Evolutionary conservation across 2,329 filamentous ascomycete genomes (phyloP), one percentile per base, ranked within the genome.

Genomic region (Colletotrichum orchidophilum): DNA sequence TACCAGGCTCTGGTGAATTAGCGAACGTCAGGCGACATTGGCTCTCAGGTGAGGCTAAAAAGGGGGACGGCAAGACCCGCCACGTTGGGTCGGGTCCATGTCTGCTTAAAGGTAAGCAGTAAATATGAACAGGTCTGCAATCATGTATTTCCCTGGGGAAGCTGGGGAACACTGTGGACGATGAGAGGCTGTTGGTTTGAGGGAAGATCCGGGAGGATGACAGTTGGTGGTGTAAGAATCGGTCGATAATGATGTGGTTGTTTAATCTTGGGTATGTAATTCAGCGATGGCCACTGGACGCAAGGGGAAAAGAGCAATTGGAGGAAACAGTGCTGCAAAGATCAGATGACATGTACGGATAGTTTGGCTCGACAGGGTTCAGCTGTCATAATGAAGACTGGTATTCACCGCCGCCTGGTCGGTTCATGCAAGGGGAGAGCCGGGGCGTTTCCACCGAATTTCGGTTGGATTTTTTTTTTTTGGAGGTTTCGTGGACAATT

Each of bases 391-490:
- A 59, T 33, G 18, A 11, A 67, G 29, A 29, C 59, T 59, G 58
- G 13, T 69, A 68, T 69, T 71, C 69, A 71, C 64, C 65, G 69
- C 65, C 18, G 63, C 27, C 26, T 9, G 65, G 31, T 58, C 33
- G 68, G 53, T 71, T 69, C 64, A 69, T 71, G 69, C 69, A 63
- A 71, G 69, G 68, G 64, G 7, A 46, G 59, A 52, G 35, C 35
- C 35, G 29, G 24, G 63, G 33, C 57, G n/a, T 53, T 70, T 35
- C 29, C 35, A 42, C 26, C 66, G 54, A 27, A 31, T 57, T 5
- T 46, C 29, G 29, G 13, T 46, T 49, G 59, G 49, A 11, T 58
- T 54, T 53, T 50, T 55, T 49, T 27, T 62, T 26, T 21, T 42
- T 42, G 12, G 8, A 3, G 11, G 33, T 11, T 26, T 49, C n/a